phyloP scores from a whole-genome alignment of 306 rosid species.

The Cicer judaicum region DNA sequence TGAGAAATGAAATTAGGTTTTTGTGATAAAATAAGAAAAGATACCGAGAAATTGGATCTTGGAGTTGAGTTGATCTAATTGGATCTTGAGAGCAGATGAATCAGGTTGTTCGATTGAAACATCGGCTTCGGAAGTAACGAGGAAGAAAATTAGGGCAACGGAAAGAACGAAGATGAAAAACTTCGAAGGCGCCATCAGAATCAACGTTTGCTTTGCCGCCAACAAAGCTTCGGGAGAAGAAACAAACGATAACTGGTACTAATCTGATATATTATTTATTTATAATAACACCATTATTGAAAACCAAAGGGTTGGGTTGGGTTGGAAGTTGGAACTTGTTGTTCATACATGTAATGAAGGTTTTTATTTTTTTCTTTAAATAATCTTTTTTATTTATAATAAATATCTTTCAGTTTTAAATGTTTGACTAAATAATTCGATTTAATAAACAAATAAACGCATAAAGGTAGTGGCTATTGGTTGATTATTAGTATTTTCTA shows the following conservation, averaged over 20 bases:
- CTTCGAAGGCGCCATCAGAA: slow-evolving; percentile 78
- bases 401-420: background rate
- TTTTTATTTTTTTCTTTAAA: too few relatives aligned
- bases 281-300: slow-evolving; percentile 5
- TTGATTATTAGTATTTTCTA: background rate
- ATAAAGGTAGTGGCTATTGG: background rate
- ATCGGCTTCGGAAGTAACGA: slow-evolving; percentile 53
- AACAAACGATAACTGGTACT: background rate
- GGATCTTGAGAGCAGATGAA: slow-evolving; percentile 64
- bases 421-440: background rate
- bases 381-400: background rate
- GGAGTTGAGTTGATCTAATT: slow-evolving; percentile 72
- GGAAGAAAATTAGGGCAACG: slow-evolving; percentile 59
- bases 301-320: slow-evolving; percentile 9
- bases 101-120: slow-evolving; percentile 57
- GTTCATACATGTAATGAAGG: too few relatives aligned
- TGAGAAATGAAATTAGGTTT: background rate
- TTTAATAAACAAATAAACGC: background rate
- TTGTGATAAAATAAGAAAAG: slow-evolving; percentile 27
- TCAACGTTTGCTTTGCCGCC: slow-evolving; percentile 57
- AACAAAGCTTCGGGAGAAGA: slow-evolving; percentile 49
- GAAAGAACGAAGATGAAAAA: slow-evolving; percentile 55
- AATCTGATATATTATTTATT: slow-evolving; percentile 5
- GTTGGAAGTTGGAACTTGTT: background rate
- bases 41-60: slow-evolving; percentile 81